Base-by-base conservation (phyloP, 2,329 filamentous ascomycete species). In the Cladosporium sp. region DNA sequence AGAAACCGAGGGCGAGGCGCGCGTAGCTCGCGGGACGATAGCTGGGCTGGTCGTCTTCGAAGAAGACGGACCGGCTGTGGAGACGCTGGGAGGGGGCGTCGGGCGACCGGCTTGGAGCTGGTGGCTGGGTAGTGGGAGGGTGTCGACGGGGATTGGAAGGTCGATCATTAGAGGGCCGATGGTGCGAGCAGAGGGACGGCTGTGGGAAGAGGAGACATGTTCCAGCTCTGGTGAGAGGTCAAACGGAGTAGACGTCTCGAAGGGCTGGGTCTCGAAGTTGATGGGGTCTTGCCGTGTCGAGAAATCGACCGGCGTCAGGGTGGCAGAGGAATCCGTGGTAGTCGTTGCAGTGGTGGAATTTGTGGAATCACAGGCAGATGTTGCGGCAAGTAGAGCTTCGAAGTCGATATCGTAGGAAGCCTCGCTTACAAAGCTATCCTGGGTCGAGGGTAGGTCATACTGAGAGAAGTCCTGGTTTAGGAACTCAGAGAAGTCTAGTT, bases 401-500 rank as follows among this genome's bases (percentile, higher is more conserved):
- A 65, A 65, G 35, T 65, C 63, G 55, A 59, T 44, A 23, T 65
- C 55, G 56, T 53, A 40, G 44, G 21, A 23, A 18, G 46, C 23
- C 37, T 29, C 63, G 37, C 40, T 50, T 57, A 64, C 37, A 37
- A 40, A n/a, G n/a, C 16, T 21, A 40, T 60, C 56, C 18, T 55
- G 18, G 63, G 44, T 23, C 31, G 14, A n/a, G 23, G 31, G 31
- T 23, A 52, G 40, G 31, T 29, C 63, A 65, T 65, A 31, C 44
- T 65, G 35, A 31, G 37, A 31, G 59, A 64, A 49, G 55, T 65
- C 63, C 55, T 59, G 63, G 46, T 35, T 65, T n/a, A 65, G 63
- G 56, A 65, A 65, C 28, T 65, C 63, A 46, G 55, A 59, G 46
- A 65, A 60, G 63, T 60, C 55, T 60, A 65, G 63, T 60, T 53